These are phyloP conservation scores for Penicillium macrosclerotiorum DNA, from an alignment of 495 filamentous ascomycete genomes.

Conservation along the genomic window DNA sequence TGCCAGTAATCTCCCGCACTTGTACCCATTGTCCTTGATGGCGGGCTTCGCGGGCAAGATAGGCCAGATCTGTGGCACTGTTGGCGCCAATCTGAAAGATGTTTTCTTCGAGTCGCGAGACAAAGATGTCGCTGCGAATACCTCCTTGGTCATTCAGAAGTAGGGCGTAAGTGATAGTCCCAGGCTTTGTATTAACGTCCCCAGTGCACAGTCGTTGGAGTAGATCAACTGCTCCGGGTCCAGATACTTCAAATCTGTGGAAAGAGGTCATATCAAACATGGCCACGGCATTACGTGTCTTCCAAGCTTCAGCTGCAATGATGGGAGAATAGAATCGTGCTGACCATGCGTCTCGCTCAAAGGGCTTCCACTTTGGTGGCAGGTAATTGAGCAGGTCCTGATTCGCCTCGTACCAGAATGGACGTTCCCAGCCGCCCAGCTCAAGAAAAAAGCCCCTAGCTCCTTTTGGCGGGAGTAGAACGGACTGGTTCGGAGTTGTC, in stretches of 20 bases:
- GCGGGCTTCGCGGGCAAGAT: conserved; percentile 41
- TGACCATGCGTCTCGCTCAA: conserved; percentile 48
- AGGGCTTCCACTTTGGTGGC: conserved; percentile 42
- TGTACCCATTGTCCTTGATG: conserved; percentile 36
- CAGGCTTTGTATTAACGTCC: conserved; percentile 34
- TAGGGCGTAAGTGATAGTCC: conserved; percentile 43
- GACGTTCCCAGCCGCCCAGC: conserved; percentile 49
- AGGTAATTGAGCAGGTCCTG: conserved; percentile 37
- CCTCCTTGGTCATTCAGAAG: conserved; percentile 41
- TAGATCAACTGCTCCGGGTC: conserved; percentile 42
- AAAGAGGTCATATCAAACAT: conserved; percentile 57
- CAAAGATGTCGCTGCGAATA: conserved; percentile 41
- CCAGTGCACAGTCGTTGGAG: conserved; percentile 46
- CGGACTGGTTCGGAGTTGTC: conserved; percentile 45
- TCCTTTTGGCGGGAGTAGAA: conserved; percentile 45
- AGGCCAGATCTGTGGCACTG: conserved; percentile 40
- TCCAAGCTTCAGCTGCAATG: conserved; percentile 49
- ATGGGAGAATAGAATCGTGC: conserved; percentile 46
- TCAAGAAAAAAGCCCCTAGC: conserved; percentile 51
- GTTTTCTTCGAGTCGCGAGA: conserved; percentile 34
- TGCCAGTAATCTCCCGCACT: conserved; percentile 48
- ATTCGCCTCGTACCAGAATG: conserved; percentile 52
- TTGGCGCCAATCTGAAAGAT: conserved; percentile 49
- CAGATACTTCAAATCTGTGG: conserved; percentile 45
- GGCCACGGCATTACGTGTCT: conserved; percentile 49